Conservation (phyloP, 2,329 filamentous ascomycete genomes). For the Fusarium pseudonygamai region DNA sequence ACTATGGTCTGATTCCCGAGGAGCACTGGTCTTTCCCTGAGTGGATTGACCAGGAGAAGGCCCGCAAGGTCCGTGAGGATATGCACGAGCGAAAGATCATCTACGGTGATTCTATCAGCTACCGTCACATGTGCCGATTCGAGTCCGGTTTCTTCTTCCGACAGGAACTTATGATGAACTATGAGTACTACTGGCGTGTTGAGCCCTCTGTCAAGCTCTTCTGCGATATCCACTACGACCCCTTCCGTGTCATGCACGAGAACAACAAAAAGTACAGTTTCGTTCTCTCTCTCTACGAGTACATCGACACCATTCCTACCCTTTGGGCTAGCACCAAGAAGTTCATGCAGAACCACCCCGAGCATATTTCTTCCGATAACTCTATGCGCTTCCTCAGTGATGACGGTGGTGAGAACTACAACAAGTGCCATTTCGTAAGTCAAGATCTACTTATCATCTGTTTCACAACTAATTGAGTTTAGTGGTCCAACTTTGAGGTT, state of each 20-base stretch:
- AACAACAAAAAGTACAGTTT: slow-evolving; percentile 99
- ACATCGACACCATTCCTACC: slow-evolving; percentile 93
- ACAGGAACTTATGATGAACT: slow-evolving; percentile 91
- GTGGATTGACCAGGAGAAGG: slow-evolving; percentile 95
- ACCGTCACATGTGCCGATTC: slow-evolving; percentile 99
- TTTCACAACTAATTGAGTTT: slow-evolving; percentile 38
- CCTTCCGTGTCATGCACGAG: slow-evolving; percentile 96
- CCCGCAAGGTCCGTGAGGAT: slow-evolving; percentile 87
- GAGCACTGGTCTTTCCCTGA: slow-evolving; percentile 98
- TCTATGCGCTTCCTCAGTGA: slow-evolving; percentile 92
- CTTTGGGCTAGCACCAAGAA: slow-evolving; percentile 96
- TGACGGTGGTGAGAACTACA: slow-evolving; percentile 91
- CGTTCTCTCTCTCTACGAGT: slow-evolving; percentile 94
- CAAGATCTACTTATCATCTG: no score
- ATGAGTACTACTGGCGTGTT: slow-evolving; percentile 99
- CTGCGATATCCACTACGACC: slow-evolving; percentile 95
- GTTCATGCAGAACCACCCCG: slow-evolving; percentile 89
- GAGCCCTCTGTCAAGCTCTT: slow-evolving; percentile 96
- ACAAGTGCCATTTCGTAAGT: slow-evolving; percentile 94
- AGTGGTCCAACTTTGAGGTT: slow-evolving; percentile 99
- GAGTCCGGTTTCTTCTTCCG: slow-evolving; percentile 99
- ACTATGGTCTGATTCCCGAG: slow-evolving; percentile 87
- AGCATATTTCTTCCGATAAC: slow-evolving; percentile 86
- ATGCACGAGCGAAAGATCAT: slow-evolving; percentile 97
- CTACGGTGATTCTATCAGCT: slow-evolving; percentile 96